Evolutionary conservation across 345 rosid species (phyloP), one percentile per base, ranked within the genome.

Genomic region (Citrus sp.): DNA sequence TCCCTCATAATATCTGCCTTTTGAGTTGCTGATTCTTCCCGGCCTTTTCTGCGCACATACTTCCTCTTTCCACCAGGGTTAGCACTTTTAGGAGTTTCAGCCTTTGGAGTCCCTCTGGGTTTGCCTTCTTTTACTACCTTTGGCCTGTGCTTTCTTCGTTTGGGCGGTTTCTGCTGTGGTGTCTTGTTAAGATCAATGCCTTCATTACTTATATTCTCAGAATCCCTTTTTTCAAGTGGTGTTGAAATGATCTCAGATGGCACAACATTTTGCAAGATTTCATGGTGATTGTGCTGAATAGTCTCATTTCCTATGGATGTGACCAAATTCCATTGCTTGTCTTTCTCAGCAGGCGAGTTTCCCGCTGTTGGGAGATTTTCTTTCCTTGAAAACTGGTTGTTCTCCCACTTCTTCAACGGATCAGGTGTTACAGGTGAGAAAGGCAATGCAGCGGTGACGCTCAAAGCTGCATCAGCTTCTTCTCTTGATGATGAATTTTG

Each of bases 131-230:
- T 64, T 25, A 89, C 51, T 73, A 93, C 98, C 85, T 93, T 95
- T 3, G 98, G 97, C 88, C 94, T 89, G 88, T 90, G 90, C 86
- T 92, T 95, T 83, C 77, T 93, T 82, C 89, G 79, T 82, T 87
- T 93, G 28, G 90, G 86, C 59, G 83, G 80, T 83, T 89, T 91
- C 86, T 80, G 86, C 71, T 89, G 89, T 7, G 98, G 98, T 37
- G 92, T 91, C 78, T 76, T 79, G 73, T 94, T 93, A 70, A 92
- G 91, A 82, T 92, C 97, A 64, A 90, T 85, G 74, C 80, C 86
- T 82, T 66, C 84, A 25, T 73, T 82, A 77, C 69, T 70, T 76
- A 58, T 84, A 64, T 69, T 51, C 5, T 75, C 77, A 28, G 38
- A 63, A 40, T 86, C 89, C 78, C 74, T 86, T 55, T 82, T 79